Evolutionary conservation across 352 stramenopile genomes (phyloP).

Genomic region (Phytophthora pini): DNA sequence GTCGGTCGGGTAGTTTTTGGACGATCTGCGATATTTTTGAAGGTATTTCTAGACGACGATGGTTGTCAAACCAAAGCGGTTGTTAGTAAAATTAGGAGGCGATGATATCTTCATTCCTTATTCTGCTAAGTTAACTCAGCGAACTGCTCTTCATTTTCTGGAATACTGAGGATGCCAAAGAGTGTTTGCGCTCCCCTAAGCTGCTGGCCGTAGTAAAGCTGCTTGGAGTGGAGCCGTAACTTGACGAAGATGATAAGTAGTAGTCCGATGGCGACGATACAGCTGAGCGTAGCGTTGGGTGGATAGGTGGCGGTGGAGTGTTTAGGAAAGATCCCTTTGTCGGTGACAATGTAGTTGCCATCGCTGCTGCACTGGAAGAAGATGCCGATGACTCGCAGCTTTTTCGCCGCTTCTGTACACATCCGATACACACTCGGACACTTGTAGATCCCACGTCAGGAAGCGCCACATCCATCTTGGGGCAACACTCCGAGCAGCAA

Average conservation of each 20-base stretch:
- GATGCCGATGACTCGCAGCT: conserved; percentile 44
- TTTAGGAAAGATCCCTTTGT: conserved; percentile 17
- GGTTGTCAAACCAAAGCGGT: too few species aligned
- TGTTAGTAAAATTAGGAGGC: conserved; percentile 1
- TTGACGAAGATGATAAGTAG: conserved; percentile 54
- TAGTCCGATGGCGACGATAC: conserved; percentile 53
- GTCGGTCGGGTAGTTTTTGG: too few species aligned
- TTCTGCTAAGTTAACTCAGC: conserved; percentile 11
- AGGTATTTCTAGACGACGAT: too few species aligned
- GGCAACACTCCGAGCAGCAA: conserved; percentile 78
- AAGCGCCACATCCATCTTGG: conserved; percentile 83
- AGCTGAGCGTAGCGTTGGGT: conserved; percentile 31
- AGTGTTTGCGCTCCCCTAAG: conserved; percentile 60
- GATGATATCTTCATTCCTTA: too few species aligned
- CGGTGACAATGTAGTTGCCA: conserved; percentile 34
- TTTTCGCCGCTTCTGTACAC: conserved; percentile 64
- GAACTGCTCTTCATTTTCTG: conserved; percentile 68
- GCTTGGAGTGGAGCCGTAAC: conserved; percentile 35
- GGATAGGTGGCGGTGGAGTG: conserved; percentile 29
- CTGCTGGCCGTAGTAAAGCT: conserved; percentile 42
- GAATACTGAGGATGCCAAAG: conserved; percentile 55
- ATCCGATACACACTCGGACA: conserved; percentile 73
- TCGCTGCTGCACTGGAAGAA: conserved; percentile 27
- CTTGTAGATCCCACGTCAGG: conserved; percentile 64
- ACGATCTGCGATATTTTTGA: too few species aligned